These are phyloP conservation scores for Nadsonia starkeyi-henricii DNA, from an alignment of 1,139 yeast genomes.

Conservation along the genomic window DNA sequence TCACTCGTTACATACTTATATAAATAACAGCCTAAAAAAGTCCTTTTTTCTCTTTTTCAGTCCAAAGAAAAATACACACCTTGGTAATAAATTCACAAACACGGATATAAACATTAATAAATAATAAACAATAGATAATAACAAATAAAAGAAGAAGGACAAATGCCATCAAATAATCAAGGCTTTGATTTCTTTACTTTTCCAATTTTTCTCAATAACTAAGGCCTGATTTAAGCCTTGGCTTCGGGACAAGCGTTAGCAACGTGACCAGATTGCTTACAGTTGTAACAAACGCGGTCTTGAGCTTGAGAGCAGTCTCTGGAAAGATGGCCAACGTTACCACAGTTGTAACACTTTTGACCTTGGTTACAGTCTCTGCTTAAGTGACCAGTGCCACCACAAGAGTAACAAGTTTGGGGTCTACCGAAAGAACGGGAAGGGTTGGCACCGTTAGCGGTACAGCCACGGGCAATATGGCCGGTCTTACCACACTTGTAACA, in stretches of 20 bases:
- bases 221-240: not conserved
- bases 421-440: conserved; percentile 3
- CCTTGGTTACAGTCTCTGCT: conserved; percentile 25
- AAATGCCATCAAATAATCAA: not conserved
- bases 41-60: not conserved
- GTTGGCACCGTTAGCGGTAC: conserved; percentile 22
- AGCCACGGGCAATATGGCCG: conserved; percentile 84
- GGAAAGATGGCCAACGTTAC: conserved; percentile 78
- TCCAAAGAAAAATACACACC: not conserved
- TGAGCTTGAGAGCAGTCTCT: conserved; percentile 59
- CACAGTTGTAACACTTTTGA: conserved; percentile 80
- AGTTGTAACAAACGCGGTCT: conserved; percentile 76
- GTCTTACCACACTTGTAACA: conserved; percentile 91
- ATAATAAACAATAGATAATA: not conserved
- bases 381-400: conserved; percentile 76
- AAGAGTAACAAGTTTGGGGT: conserved; percentile 50
- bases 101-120: not conserved
- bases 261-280: conserved; percentile 84
- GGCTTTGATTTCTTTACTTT: not conserved
- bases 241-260: conserved; percentile 48
- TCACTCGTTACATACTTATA: not conserved
- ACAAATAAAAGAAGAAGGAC: not conserved
- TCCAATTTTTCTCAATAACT: not conserved
- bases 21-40: not conserved
- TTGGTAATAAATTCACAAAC: not conserved